These are phyloP conservation scores for Acer negundo DNA, from an alignment of 345 rosid genomes.

Conservation along the genomic window DNA sequence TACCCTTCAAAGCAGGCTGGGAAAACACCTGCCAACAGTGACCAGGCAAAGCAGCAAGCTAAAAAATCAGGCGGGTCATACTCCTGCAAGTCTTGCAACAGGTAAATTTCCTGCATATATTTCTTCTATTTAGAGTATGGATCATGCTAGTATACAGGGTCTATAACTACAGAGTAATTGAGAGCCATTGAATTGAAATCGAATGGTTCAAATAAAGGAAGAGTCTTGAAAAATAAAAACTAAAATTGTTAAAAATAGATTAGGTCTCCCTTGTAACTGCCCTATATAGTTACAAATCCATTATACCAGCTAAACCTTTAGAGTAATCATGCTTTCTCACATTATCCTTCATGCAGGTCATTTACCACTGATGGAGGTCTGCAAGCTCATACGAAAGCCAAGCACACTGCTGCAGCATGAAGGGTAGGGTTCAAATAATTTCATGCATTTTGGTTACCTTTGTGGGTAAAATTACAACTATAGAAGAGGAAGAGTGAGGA, in stretches of 20 bases:
- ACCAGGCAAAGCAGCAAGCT: constrained; percentile 47
- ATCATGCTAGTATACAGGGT: too few species aligned
- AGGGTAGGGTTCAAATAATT: neutral
- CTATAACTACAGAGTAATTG: too few species aligned
- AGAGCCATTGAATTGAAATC: too few species aligned
- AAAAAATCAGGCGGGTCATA: constrained; percentile 44
- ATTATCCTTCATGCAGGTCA: constrained; percentile 32
- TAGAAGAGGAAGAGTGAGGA: neutral
- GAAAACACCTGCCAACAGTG: constrained; percentile 44
- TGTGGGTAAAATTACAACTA: neutral
- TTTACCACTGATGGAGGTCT: constrained; percentile 69
- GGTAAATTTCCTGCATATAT: constrained; percentile 25
- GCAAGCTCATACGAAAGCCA: constrained; percentile 80
- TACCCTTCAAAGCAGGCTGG: constrained; percentile 66
- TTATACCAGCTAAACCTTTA: too few species aligned
- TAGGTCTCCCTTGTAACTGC: too few species aligned
- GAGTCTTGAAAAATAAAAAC: too few species aligned
- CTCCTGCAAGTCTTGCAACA: constrained; percentile 66
- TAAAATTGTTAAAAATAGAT: too few species aligned
- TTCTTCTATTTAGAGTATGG: neutral
- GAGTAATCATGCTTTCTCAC: neutral
- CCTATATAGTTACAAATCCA: too few species aligned
- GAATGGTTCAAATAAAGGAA: too few species aligned
- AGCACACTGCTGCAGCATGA: constrained; percentile 55
- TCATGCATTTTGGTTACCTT: neutral